Percentiles rank a stretch among this genome's conserved stretches.
phyloP scores from a whole-genome alignment of 805 yeast species.

The Saturnispora dispora region DNA sequence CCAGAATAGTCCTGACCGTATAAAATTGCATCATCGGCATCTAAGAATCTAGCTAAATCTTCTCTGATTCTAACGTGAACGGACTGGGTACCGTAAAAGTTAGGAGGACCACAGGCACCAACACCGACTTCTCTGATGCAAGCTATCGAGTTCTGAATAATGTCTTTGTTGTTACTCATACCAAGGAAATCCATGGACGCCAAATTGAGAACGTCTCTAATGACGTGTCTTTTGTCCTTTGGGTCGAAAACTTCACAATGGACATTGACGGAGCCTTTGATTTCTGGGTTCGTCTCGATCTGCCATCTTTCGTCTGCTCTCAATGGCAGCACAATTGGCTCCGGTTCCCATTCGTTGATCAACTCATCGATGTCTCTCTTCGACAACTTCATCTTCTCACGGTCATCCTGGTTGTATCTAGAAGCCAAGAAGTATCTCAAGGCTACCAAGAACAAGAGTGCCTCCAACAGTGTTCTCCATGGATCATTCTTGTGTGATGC shows the following conservation, averaged over 20 bases:
- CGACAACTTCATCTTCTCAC: constrained; percentile 54
- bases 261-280: constrained; percentile 42
- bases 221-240: constrained; percentile 19
- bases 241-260: constrained; percentile 25
- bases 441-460: constrained; percentile 70
- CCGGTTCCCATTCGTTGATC: constrained; percentile 88
- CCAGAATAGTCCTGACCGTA: constrained; percentile 92
- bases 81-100: constrained; percentile 93
- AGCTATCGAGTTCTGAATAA: constrained; percentile 45
- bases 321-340: constrained; percentile 58
- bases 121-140: constrained; percentile 72
- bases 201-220: constrained; percentile 46
- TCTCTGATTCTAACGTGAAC: constrained; percentile 75
- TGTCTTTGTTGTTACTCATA: constrained; percentile 39
- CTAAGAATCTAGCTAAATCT: constrained; percentile 65
- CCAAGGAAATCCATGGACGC: constrained; percentile 66
- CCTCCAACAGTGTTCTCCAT: constrained; percentile 74
- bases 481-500: constrained; percentile 93
- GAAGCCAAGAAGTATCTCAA: constrained; percentile 73
- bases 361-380: constrained; percentile 68
- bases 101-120: constrained; percentile 98
- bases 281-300: constrained; percentile 51
- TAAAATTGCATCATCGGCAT: constrained; percentile 67
- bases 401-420: constrained; percentile 66
- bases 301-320: constrained; percentile 50